These are phyloP conservation scores for Colletotrichum musae DNA, from an alignment of 2,329 filamentous ascomycete species.

Conservation along the genomic window DNA sequence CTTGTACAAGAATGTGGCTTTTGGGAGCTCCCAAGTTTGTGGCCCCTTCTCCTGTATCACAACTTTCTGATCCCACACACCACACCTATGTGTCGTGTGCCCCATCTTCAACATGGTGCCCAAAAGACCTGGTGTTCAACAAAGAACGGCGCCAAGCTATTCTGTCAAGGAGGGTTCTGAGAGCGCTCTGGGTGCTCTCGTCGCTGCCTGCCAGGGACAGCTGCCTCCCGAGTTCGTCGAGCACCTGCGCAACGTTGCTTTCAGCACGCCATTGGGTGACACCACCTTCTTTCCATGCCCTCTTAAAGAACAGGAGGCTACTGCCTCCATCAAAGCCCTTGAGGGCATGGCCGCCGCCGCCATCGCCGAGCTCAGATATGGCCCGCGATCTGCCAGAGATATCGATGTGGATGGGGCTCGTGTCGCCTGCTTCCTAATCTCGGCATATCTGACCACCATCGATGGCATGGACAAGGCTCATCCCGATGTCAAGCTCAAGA, in stretches of 20 bases:
- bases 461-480: slow-evolving; percentile 65
- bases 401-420: slow-evolving; percentile 68
- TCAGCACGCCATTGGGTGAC: slow-evolving; percentile 50
- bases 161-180: slow-evolving; percentile 52
- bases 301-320: slow-evolving; percentile 57
- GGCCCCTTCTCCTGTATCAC: slow-evolving; percentile 8
- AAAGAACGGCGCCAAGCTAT: slow-evolving; percentile 42
- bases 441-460: slow-evolving; percentile 70
- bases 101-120: slow-evolving; percentile 30
- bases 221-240: slow-evolving; percentile 51
- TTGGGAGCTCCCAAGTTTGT: slow-evolving; percentile 21
- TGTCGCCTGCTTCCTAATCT: slow-evolving; percentile 70
- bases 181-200: slow-evolving; percentile 48
- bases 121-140: slow-evolving; percentile 28
- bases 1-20: slow-evolving; percentile 35
- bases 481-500: slow-evolving; percentile 57
- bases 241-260: slow-evolving; percentile 48
- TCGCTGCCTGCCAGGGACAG: slow-evolving; percentile 46
- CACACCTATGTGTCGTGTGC: not conserved
- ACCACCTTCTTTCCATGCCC: slow-evolving; percentile 56
- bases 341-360: slow-evolving; percentile 73
- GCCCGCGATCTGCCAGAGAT: slow-evolving; percentile 52
- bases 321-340: slow-evolving; percentile 68
- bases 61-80: slow-evolving; percentile 7
- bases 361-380: slow-evolving; percentile 69